phyloP scores from a whole-genome alignment of 495 filamentous ascomycete species.

The Penicillium pulvis region DNA sequence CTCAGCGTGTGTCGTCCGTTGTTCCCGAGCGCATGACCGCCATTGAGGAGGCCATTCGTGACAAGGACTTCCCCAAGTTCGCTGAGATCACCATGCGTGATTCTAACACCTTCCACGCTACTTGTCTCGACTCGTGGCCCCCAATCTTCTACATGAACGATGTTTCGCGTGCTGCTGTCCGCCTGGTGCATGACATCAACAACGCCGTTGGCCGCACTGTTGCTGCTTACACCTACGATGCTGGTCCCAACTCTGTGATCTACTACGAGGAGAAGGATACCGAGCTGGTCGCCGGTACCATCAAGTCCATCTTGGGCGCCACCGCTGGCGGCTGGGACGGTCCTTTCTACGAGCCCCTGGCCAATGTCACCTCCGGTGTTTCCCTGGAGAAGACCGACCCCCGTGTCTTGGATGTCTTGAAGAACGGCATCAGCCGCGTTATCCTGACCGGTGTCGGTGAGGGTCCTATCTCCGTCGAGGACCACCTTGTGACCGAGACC shows the following conservation, averaged over 20 bases:
- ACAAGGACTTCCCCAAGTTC: conserved; percentile 82
- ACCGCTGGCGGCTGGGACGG: conserved; percentile 65
- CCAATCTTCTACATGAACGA: conserved; percentile 99
- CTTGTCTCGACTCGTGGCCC: conserved; percentile 90
- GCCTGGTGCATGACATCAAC: conserved; percentile 89
- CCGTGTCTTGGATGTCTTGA: conserved; percentile 59
- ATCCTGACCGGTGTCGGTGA: conserved; percentile 92
- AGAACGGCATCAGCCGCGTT: conserved; percentile 79
- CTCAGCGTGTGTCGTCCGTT: conserved; percentile 65
- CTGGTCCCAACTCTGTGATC: conserved; percentile 93
- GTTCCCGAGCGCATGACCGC: conserved; percentile 83
- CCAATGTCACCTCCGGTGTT: conserved; percentile 51
- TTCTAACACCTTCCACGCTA: conserved; percentile 94
- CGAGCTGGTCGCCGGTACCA: conserved; percentile 67
- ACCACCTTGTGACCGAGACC: conserved; percentile 73
- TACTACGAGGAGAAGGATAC: conserved; percentile 86
- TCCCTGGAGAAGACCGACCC: conserved; percentile 55
- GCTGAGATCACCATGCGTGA: conserved; percentile 92
- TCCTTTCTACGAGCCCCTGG: conserved; percentile 47
- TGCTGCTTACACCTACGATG: conserved; percentile 96
- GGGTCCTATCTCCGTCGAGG: conserved; percentile 76
- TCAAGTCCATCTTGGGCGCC: conserved; percentile 54
- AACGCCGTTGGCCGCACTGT: conserved; percentile 67
- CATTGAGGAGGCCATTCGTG: conserved; percentile 80
- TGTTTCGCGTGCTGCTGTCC: conserved; percentile 78